Percentiles rank a stretch among this genome's conserved stretches.
Conservation (phyloP, 2,329 filamentous ascomycete species). For the Hypoxylon sp. region DNA sequence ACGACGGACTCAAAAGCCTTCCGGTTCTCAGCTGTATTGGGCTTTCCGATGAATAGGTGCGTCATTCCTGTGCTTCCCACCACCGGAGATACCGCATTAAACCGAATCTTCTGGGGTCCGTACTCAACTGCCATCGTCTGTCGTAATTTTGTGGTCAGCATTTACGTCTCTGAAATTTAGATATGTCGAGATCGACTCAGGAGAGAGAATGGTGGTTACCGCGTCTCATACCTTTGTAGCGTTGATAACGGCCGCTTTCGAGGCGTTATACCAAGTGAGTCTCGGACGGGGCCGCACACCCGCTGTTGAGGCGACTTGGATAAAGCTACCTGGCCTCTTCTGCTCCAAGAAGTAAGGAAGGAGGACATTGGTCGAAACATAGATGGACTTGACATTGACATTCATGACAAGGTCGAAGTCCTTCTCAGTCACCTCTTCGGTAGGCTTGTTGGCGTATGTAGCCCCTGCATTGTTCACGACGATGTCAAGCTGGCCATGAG, state of each 20-base stretch:
- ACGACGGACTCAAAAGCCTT: conserved; percentile 67
- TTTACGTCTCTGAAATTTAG: conserved; percentile 2
- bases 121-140: conserved; percentile 76
- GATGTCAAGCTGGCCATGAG: conserved; percentile 67
- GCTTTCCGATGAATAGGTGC: conserved; percentile 69
- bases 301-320: conserved; percentile 76
- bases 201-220: background rate
- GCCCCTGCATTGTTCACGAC: conserved; percentile 73
- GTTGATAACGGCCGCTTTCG: conserved; percentile 74
- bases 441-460: conserved; percentile 72
- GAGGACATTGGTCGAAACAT: conserved; percentile 69
- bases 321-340: conserved; percentile 69
- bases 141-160: conserved; percentile 18
- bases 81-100: conserved; percentile 79
- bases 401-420: conserved; percentile 77
- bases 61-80: conserved; percentile 75
- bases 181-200: background rate
- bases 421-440: conserved; percentile 71
- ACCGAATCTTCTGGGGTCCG: conserved; percentile 77
- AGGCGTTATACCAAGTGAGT: conserved; percentile 78
- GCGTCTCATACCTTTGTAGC: conserved; percentile 59
- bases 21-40: conserved; percentile 72
- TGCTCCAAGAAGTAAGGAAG: conserved; percentile 71
- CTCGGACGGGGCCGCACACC: conserved; percentile 71
- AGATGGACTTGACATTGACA: conserved; percentile 78